These are phyloP conservation scores for Liquidambar formosana DNA, from an alignment of 164 flowering plant species.

Conservation along the genomic window DNA sequence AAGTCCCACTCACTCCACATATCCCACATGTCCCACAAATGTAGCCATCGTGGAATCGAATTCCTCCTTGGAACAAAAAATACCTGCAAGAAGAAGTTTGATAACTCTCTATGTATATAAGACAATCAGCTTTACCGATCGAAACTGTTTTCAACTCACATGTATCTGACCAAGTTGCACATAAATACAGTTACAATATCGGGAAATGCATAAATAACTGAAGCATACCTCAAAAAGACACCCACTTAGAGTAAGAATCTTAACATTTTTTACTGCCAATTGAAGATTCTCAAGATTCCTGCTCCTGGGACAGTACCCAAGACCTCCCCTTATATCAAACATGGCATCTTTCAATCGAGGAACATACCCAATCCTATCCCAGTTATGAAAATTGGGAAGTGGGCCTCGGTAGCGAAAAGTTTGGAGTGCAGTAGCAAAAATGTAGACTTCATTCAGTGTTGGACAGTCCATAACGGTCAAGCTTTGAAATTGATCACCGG, in stretches of 20 bases:
- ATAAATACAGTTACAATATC: too few species aligned
- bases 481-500: background rate
- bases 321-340: conserved; percentile 7
- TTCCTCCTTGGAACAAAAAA: too few species aligned
- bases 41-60: too few species aligned
- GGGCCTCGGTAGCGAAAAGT: background rate
- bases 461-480: conserved; percentile 6
- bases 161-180: too few species aligned
- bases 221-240: conserved; percentile 2
- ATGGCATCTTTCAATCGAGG: background rate
- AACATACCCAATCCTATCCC: too few species aligned
- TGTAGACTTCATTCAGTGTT: background rate
- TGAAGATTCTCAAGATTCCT: background rate
- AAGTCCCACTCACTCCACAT: too few species aligned
- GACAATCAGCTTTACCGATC: too few species aligned
- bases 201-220: background rate
- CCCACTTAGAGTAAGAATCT: conserved; percentile 1
- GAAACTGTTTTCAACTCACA: too few species aligned
- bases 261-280: background rate
- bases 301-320: background rate
- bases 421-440: background rate
- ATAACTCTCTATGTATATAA: too few species aligned
- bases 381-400: background rate
- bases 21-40: too few species aligned
- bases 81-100: too few species aligned